Evolutionary conservation across 495 filamentous ascomycete genomes (phyloP).

Genomic region (Cercophora samala): DNA sequence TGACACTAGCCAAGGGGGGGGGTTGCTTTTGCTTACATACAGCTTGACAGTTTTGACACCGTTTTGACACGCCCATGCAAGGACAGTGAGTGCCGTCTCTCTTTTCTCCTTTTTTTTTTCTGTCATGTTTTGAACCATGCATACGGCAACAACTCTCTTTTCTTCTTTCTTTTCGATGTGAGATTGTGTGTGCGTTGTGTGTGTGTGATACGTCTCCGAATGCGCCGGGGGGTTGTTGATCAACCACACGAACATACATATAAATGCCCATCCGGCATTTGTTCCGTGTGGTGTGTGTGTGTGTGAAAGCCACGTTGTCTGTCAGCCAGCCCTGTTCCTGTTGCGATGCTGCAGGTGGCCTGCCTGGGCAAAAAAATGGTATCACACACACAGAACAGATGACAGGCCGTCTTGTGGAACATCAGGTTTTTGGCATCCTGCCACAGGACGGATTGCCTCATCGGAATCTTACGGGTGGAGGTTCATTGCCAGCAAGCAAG

Average conservation of each 20-base stretch:
- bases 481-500: too few relatives aligned
- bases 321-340: conserved; percentile 2
- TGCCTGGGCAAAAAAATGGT: not conserved
- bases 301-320: not conserved
- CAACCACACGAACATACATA: not conserved
- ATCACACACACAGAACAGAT: not conserved
- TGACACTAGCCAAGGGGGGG: conserved; percentile 19
- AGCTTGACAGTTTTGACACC: not conserved
- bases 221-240: not conserved
- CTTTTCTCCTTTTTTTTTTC: not conserved
- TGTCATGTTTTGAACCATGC: not conserved
- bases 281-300: not conserved
- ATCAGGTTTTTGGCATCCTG: not conserved
- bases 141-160: not conserved
- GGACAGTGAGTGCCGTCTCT: conserved; percentile 1
- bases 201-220: not conserved
- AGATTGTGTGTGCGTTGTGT: too few relatives aligned
- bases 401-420: not conserved
- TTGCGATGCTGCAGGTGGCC: not conserved
- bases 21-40: conserved; percentile 17
- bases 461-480: too few relatives aligned
- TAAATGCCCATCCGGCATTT: not conserved
- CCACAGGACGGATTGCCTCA: too few relatives aligned
- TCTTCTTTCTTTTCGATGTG: too few relatives aligned
- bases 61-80: not conserved